Base-by-base conservation (phyloP, 192 early-diverging fungal species). In the Tieghemiomyces parasiticus region DNA sequence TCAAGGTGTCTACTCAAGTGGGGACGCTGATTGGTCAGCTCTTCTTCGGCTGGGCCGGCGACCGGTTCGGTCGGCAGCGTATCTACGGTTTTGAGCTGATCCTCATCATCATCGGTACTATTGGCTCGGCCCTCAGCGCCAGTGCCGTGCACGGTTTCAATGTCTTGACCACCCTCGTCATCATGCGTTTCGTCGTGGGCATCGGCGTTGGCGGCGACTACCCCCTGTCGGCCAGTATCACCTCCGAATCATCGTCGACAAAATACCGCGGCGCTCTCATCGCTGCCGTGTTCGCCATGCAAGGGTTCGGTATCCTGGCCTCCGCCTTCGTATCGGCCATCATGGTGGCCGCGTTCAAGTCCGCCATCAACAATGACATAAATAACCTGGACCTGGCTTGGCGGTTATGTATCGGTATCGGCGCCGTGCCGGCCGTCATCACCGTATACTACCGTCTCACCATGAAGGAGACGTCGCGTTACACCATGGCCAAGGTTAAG, bases 381-480 rank as follows among this genome's bases (percentile, higher is more conserved):
- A 64, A 77, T 47, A 72, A 79, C 62, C 71, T 95, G 35, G 92
- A 95, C 64, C 83, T 84, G 61, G 93, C 92, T n/a, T 97, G 93
- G 93, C 84, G 93, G 48, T 78, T 93, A 59, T 75, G 89, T 49
- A 73, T 92, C 49, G 90, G 86, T 59, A 71, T 92, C 61, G 91
- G 92, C 59, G 81, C 81, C 56, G 63, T 97, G 34, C 94, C 94
- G 4, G 87, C 80, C 42, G 52, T 93, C 1, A 66, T 73, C 52
- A 86, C 94, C 19, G 78, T 97, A 46, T 97, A 95, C 76, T 95
- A 82, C 78, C 87, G 90, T 53, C 56, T 90, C 52, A 92, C 89
- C 51, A 92, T 94, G 61, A 89, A 90, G 44, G 93, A 96, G 72
- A 93, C 93, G 30, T 91, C 93, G n/a, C 87, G 92, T 63, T 96